phyloP scores from a whole-genome alignment of 1,284 basidiomycete genomes.

The Trichosporon asahii region DNA sequence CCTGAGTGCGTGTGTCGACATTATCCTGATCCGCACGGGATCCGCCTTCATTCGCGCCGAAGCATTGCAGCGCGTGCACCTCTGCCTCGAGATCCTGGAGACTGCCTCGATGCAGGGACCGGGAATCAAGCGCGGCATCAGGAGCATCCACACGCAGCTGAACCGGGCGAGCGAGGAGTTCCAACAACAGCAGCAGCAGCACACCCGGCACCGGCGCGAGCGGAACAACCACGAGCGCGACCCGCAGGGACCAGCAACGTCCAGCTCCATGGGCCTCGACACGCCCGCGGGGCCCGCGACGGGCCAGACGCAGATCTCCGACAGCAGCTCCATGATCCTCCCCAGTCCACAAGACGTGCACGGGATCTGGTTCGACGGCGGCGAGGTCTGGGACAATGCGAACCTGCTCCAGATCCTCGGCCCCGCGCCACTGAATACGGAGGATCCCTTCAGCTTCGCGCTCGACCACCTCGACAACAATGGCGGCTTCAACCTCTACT shows the following conservation, averaged over 20 bases:
- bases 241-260: neutral
- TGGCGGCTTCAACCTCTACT: neutral
- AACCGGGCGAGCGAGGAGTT: conserved; percentile 20
- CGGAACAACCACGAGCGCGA: neutral
- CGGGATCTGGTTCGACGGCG: conserved; percentile 17
- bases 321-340: neutral
- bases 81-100: conserved; percentile 27
- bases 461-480: neutral
- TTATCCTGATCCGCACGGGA: conserved; percentile 29
- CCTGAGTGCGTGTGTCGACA: conserved; percentile 28
- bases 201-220: neutral
- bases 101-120: conserved; percentile 27
- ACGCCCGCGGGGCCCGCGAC: neutral
- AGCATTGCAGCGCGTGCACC: conserved; percentile 27
- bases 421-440: conserved; percentile 21
- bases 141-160: conserved; percentile 25
- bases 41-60: conserved; percentile 25
- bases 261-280: neutral
- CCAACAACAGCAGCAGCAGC: neutral
- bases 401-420: conserved; percentile 23
- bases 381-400: conserved; percentile 21
- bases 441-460: conserved; percentile 25
- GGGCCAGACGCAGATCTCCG: conserved; percentile 1
- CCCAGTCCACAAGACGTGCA: conserved; percentile 9
- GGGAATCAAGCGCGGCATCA: conserved; percentile 25